Evolutionary conservation across 2,329 filamentous ascomycete genomes (phyloP).

Genomic region (Trichoderma atrobrunneum): DNA sequence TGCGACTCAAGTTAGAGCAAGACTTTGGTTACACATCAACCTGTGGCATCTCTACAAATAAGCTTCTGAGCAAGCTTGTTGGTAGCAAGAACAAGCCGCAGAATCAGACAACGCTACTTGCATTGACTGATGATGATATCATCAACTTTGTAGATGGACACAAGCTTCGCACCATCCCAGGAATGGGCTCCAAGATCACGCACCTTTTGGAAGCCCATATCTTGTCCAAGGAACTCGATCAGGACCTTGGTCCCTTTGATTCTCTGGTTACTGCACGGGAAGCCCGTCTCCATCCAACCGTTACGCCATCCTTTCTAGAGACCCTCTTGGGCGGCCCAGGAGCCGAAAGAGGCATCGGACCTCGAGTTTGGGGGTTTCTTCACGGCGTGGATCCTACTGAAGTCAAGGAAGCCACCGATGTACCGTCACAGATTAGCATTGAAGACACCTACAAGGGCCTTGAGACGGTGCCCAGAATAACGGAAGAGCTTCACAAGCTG

Average conservation of each 20-base stretch:
- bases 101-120: constrained; percentile 79
- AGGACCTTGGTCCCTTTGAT: constrained; percentile 37
- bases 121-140: constrained; percentile 57
- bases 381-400: constrained; percentile 76
- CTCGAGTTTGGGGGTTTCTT: constrained; percentile 71
- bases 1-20: constrained; percentile 70
- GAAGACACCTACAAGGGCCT: constrained; percentile 85
- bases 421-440: constrained; percentile 88
- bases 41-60: constrained; percentile 83
- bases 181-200: constrained; percentile 71
- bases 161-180: constrained; percentile 77
- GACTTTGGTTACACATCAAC: constrained; percentile 83
- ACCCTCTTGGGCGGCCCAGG: constrained; percentile 68
- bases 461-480: constrained; percentile 60
- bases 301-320: constrained; percentile 65
- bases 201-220: constrained; percentile 55
- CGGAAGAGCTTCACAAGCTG: constrained; percentile 66
- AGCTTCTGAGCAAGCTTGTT: constrained; percentile 79
- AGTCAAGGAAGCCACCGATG: constrained; percentile 66
- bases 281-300: constrained; percentile 59
- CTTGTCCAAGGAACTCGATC: constrained; percentile 30
- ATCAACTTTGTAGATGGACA: constrained; percentile 70
- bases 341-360: constrained; percentile 67
- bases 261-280: constrained; percentile 60
- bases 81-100: constrained; percentile 83